Evolutionary conservation across 768 basidiomycete genomes (phyloP).

Genomic region (Cystofilobasidium ferigula): DNA sequence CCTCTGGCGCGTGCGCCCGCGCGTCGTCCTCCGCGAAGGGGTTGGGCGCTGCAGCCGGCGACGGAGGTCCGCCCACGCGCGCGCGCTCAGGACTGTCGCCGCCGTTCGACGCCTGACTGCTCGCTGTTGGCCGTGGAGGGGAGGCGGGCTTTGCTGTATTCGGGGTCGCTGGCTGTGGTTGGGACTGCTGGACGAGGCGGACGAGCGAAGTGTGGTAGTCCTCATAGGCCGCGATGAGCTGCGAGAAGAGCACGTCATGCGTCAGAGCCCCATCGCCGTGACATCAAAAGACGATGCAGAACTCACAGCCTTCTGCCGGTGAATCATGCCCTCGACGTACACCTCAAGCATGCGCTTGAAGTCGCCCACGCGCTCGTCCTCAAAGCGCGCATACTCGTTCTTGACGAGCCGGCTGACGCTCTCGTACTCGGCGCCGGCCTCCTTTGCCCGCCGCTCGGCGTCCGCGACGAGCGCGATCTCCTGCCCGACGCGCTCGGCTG

Average conservation of each 20-base stretch:
- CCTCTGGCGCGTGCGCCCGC: background rate
- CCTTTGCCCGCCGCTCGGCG: slow-evolving; percentile 71
- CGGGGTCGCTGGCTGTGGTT: background rate
- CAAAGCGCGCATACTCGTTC: slow-evolving; percentile 77
- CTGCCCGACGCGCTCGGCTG: slow-evolving; percentile 57
- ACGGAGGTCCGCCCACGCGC: background rate
- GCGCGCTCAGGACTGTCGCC: background rate
- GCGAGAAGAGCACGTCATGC: background rate
- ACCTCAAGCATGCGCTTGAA: slow-evolving; percentile 73
- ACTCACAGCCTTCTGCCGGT: slow-evolving; percentile 65
- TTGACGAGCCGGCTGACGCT: slow-evolving; percentile 78
- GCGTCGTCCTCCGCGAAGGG: background rate
- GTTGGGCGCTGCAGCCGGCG: background rate
- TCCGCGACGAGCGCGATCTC: slow-evolving; percentile 73
- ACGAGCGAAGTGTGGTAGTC: slow-evolving; percentile 63
- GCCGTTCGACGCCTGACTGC: background rate
- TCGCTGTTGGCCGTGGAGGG: background rate
- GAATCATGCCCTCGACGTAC: slow-evolving; percentile 78
- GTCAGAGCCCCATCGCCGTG: slow-evolving; percentile 3
- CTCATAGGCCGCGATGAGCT: slow-evolving; percentile 73
- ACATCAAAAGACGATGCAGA: background rate
- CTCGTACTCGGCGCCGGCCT: slow-evolving; percentile 80
- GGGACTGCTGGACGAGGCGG: slow-evolving; percentile 24
- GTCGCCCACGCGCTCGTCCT: slow-evolving; percentile 84
- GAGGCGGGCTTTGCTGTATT: background rate